A percentile compares a stretch with the other conserved stretches of the same genome.
Conservation (phyloP, 768 basidiomycete genomes). For the Piloderma croceum region DNA sequence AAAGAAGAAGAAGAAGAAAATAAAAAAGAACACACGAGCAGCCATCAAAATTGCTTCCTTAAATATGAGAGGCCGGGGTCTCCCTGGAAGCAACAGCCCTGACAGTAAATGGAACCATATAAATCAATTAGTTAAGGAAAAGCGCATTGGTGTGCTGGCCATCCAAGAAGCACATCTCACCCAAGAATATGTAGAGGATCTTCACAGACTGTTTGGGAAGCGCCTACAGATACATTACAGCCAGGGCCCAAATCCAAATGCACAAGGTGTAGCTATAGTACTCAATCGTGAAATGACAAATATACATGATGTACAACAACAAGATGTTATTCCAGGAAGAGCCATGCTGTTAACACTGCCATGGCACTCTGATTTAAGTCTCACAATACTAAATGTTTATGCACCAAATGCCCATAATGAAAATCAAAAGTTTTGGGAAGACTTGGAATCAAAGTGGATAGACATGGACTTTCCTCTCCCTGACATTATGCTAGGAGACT, state of each 20-base stretch:
- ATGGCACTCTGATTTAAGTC: conserved; percentile 14
- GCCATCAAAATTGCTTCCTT: conserved; percentile 4
- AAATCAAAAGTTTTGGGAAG: conserved; percentile 29
- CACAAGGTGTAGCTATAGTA: conserved; percentile 28
- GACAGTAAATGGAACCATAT: conserved; percentile 13
- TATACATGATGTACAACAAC: conserved; percentile 7
- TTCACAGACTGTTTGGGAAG: conserved; percentile 4
- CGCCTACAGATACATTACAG: conserved; percentile 17
- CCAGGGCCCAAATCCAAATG: conserved; percentile 12
- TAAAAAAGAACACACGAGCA: conserved; percentile 4
- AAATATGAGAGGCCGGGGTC: conserved; percentile 9
- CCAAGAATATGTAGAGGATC: conserved; percentile 1
- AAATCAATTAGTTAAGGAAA: conserved; percentile 14
- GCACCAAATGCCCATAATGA: conserved; percentile 26
- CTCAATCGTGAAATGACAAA: conserved; percentile 26
- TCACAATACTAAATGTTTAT: conserved; percentile 30
- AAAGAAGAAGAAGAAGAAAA: too few relatives aligned
- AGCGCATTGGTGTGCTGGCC: conserved; percentile 24
- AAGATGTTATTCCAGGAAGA: conserved; percentile 22
- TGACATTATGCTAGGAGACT: conserved; percentile 36
- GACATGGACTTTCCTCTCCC: conserved; percentile 11
- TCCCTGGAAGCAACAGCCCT: background rate
- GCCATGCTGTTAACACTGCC: conserved; percentile 14
- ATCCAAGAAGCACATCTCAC: conserved; percentile 31
- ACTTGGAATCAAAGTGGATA: conserved; percentile 8